Evolutionary conservation across 352 stramenopile genomes (phyloP), one percentile per base, ranked within the genome.

Genomic region (Globisporangium rhizosaccharum): DNA sequence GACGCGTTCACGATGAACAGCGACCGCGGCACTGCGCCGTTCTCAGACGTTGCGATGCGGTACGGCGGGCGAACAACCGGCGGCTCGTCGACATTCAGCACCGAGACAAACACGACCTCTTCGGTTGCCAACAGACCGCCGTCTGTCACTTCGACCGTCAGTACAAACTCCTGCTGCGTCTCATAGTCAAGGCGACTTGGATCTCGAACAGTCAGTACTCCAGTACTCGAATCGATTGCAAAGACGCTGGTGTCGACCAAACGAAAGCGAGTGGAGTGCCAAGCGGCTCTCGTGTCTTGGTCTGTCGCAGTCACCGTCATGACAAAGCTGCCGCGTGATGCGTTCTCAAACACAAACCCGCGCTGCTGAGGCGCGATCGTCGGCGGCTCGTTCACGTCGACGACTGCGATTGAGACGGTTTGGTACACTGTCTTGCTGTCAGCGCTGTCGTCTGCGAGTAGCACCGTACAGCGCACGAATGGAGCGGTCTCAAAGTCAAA

Each of bases 1-100:
- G 67, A 71, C 2, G 72, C 72, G 48, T 83, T 81, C 0, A 83
- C 50, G 8, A 73, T 56, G 23, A 77, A 67, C 1, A 87, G 26
- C 7, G 61, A 70, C 9, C 69, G 68, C 18, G 77, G 77, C 42
- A 66, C 64, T 8, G 33, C 49, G 15, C 65, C 73, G 54, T 83
- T 83, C 42, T 87, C 77, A n/a, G 20, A 14, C 15, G 47, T 25
- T 23, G 52, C 47, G 17, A 61, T 12, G 3, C 12, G 56, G 25
- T 50, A 55, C 10, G 56, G 46, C 20, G 56, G 46, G 3, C 45
- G 48, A n/a, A 61, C 36, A 14, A 41, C 2, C 2, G 56, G 56
- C 4, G 45, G 46, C 33, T 61, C 56, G 7, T 54, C 56, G 7
- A 37, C 33, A 37, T 61, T 61, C 56, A 55, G 2, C 0, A 78